These are phyloP conservation scores for Rosa multiflora DNA, from an alignment of 306 rosid genomes.

Conservation along the genomic window DNA sequence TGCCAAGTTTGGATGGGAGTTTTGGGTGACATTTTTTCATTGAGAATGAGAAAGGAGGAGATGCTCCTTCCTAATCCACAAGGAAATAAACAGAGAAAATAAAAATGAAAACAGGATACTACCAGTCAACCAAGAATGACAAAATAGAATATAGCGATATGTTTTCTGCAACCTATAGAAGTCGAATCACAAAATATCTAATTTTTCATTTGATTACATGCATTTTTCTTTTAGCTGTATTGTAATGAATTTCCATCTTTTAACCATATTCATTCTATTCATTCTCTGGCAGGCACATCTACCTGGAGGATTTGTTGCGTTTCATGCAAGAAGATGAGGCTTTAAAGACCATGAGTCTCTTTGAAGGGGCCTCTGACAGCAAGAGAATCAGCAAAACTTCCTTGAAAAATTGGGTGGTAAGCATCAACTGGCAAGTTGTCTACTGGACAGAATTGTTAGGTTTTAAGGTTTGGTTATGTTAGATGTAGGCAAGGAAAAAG, in stretches of 20 bases:
- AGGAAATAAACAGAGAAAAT: neutral
- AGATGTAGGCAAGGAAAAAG: neutral
- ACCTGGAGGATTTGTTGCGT: conserved; percentile 63
- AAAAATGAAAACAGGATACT: neutral
- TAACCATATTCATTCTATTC: neutral
- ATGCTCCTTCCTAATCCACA: neutral
- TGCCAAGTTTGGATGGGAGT: neutral
- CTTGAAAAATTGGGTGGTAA: conserved; percentile 93
- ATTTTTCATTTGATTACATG: too few species aligned
- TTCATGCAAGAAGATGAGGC: conserved; percentile 86
- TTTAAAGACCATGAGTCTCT: conserved; percentile 58
- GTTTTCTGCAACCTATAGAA: neutral
- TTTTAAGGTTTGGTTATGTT: neutral
- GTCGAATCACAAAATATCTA: neutral
- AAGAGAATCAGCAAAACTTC: conserved; percentile 65
- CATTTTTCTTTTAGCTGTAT: neutral
- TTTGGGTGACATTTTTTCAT: neutral
- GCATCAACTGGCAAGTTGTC: conserved; percentile 24
- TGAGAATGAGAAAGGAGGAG: conserved; percentile 1
- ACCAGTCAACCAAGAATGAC: neutral
- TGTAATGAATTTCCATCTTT: neutral
- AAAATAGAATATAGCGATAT: neutral
- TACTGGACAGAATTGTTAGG: neutral
- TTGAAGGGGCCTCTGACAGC: conserved; percentile 69
- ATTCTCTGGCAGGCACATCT: conserved; percentile 48